Percentiles rank a stretch among this genome's conserved stretches.
These are phyloP conservation scores for Trebouxia sp. DNA, from an alignment of 139 green algal genomes.

Conservation along the genomic window DNA sequence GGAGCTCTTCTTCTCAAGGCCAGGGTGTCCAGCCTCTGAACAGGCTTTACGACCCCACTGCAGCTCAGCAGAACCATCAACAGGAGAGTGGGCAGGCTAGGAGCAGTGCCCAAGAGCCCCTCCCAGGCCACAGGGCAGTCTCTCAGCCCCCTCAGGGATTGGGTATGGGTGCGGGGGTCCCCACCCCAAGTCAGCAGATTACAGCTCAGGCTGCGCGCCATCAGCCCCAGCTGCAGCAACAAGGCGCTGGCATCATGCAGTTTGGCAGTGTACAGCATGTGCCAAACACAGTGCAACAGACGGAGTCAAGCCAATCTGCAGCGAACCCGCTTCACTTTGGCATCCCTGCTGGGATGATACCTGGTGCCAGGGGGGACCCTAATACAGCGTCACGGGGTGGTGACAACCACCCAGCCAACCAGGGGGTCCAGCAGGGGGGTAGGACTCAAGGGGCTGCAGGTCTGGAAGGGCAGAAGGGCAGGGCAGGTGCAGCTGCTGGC, in stretches of 20 bases:
- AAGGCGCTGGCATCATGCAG: not conserved
- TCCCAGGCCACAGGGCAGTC: not conserved
- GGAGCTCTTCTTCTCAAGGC: too few relatives aligned
- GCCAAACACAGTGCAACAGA: not conserved
- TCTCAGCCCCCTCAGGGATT: not conserved
- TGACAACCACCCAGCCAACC: not conserved
- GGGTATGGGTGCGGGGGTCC: too few relatives aligned
- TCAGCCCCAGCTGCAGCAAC: not conserved
- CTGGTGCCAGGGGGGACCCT: not conserved
- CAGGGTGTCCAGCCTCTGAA: too few relatives aligned
- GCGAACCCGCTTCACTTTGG: conserved; percentile 10
- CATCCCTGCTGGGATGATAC: conserved; percentile 12
- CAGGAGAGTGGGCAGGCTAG: not conserved
- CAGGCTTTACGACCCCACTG: too few relatives aligned
- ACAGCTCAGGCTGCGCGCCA: not conserved
- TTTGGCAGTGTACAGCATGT: conserved; percentile 14
- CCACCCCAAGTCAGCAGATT: conserved; percentile 19
- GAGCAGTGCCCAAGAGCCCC: not conserved
- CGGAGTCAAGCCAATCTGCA: not conserved
- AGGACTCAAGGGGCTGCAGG: not conserved
- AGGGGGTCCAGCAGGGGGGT: too few relatives aligned
- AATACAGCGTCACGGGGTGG: not conserved
- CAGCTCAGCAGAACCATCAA: not conserved
- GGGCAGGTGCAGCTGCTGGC: not conserved
- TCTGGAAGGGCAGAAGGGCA: not conserved